These are phyloP conservation scores for Verbena officinalis DNA, from an alignment of 257 asterid species.

Conservation along the genomic window DNA sequence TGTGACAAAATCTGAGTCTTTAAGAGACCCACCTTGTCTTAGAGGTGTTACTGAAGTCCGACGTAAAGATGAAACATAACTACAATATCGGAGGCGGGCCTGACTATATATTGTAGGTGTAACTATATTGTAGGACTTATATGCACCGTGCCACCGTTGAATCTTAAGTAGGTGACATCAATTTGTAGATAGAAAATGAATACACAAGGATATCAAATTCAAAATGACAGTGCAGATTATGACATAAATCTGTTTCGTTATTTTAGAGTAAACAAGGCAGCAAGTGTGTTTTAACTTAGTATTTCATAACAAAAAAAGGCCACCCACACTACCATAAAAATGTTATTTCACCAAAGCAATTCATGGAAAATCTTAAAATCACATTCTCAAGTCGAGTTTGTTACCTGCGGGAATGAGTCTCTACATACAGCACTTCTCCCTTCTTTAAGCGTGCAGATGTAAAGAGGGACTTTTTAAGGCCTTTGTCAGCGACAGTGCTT, in stretches of 20 bases:
- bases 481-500: constrained; percentile 96
- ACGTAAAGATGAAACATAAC: not conserved
- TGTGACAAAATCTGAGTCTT: too few relatives aligned
- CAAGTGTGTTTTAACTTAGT: constrained; percentile 5
- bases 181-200: not conserved
- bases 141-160: not conserved
- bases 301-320: not conserved
- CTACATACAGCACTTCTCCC: constrained; percentile 93
- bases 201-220: not conserved
- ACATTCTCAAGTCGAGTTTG: constrained; percentile 3
- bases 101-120: not conserved
- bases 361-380: constrained; percentile 4
- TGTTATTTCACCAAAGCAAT: constrained; percentile 5
- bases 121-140: constrained; percentile 2
- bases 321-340: not conserved
- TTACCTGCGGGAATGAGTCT: constrained; percentile 83
- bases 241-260: not conserved
- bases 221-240: constrained; percentile 2
- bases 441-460: constrained; percentile 94
- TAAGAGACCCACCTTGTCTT: too few relatives aligned
- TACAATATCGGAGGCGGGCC: not conserved
- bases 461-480: constrained; percentile 71
- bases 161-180: not conserved
- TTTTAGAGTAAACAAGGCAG: not conserved
- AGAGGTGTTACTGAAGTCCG: not conserved